phyloP scores from a whole-genome alignment of 2,329 filamentous ascomycete genomes.

The Pseudogymnoascus sp. region DNA sequence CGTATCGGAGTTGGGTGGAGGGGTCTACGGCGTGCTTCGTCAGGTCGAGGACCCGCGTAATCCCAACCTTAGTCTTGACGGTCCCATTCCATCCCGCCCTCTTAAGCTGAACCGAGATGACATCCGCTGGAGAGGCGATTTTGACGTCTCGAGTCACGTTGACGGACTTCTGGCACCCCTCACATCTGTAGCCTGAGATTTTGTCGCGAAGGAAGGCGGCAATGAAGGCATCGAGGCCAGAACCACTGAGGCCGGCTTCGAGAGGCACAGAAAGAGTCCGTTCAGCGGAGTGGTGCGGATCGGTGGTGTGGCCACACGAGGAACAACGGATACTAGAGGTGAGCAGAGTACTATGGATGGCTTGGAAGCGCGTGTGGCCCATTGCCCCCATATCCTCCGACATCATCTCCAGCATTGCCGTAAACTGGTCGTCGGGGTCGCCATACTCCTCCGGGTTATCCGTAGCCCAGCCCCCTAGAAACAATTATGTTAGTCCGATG shows the following conservation, averaged over 20 bases:
- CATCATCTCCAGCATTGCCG: slow-evolving; percentile 23
- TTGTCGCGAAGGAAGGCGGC: slow-evolving; percentile 20
- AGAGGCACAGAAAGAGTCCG: slow-evolving; percentile 23
- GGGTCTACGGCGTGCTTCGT: slow-evolving; percentile 16
- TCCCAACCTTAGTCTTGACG: slow-evolving; percentile 16
- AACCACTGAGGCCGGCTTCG: slow-evolving; percentile 16
- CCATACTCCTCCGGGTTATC: slow-evolving; percentile 20
- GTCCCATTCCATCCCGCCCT: slow-evolving; percentile 20
- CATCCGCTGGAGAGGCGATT: slow-evolving; percentile 22
- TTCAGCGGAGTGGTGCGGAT: slow-evolving; percentile 20
- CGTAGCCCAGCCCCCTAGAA: slow-evolving; percentile 21
- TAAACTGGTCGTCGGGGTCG: slow-evolving; percentile 28
- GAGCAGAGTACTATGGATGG: slow-evolving; percentile 17
- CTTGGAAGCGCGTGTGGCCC: slow-evolving; percentile 15
- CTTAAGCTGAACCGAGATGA: slow-evolving; percentile 25
- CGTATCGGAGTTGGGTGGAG: slow-evolving; percentile 20
- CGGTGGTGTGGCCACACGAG: slow-evolving; percentile 22
- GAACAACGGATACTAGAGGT: slow-evolving; percentile 20
- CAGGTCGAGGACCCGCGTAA: slow-evolving; percentile 23
- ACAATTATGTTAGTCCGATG: background rate
- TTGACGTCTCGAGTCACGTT: slow-evolving; percentile 14
- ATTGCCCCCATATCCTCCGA: slow-evolving; percentile 20
- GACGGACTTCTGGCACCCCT: slow-evolving; percentile 17
- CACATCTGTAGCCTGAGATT: slow-evolving; percentile 24
- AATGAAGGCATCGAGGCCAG: slow-evolving; percentile 21